These are phyloP conservation scores for Starmerella etchellsii DNA, from an alignment of 805 yeast genomes.

Conservation along the genomic window DNA sequence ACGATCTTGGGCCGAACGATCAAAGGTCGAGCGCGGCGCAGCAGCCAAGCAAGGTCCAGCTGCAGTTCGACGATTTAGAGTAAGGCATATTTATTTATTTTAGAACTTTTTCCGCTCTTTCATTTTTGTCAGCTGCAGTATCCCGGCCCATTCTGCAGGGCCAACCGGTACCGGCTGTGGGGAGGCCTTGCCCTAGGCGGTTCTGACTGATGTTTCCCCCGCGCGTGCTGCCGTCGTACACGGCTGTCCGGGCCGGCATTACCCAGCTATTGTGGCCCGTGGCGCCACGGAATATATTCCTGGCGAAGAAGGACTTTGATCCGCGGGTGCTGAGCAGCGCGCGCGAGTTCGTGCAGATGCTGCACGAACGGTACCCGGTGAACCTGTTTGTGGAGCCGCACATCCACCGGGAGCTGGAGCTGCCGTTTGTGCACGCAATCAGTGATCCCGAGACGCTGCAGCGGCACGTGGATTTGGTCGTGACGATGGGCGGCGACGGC, in stretches of 20 bases:
- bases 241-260: constrained; percentile 12
- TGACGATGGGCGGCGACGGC: constrained; percentile 94
- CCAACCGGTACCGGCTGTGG: too few relatives aligned
- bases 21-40: not conserved
- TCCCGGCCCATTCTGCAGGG: too few relatives aligned
- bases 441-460: constrained; percentile 41
- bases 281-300: constrained; percentile 59
- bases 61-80: constrained; percentile 11
- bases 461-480: constrained; percentile 60
- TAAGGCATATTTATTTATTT: not conserved
- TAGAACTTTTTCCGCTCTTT: too few relatives aligned
- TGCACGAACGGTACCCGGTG: constrained; percentile 47
- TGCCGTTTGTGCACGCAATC: constrained; percentile 23
- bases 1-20: too few relatives aligned
- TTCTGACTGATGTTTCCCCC: constrained; percentile 19
- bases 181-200: too few relatives aligned
- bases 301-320: constrained; percentile 80
- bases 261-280: constrained; percentile 47
- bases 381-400: constrained; percentile 69
- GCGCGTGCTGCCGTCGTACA: constrained; percentile 12
- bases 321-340: constrained; percentile 50
- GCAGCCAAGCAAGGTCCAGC: constrained; percentile 2
- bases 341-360: constrained; percentile 46
- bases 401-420: constrained; percentile 53
- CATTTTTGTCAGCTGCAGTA: too few relatives aligned